Base-by-base conservation (phyloP, 345 rosid species). In the Fremontodendron californicum region DNA sequence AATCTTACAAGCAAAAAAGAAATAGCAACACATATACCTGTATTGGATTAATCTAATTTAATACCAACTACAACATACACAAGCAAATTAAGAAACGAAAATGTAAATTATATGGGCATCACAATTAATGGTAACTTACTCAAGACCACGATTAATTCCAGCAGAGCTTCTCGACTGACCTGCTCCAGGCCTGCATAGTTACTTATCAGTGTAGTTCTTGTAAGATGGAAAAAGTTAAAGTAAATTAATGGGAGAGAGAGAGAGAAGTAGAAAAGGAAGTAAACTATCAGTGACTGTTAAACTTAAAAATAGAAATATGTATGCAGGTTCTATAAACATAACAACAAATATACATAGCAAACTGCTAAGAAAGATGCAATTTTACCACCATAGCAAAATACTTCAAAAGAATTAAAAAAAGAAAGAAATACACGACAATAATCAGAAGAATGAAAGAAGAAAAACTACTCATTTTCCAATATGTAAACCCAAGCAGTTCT, bases 171-270 rank as follows among this genome's bases (percentile, higher is more conserved):
- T 82, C 27, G 63, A 80, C 57, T 75, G 81, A 83, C 82, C 87
- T n/a, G 70, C 67, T 76, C 88, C 86, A 18, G 90, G 82, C 85
- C 95, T 91, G 93, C 80, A 86, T 62, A 21, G 51, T 73, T 43
- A 79, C 46, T 31, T 16, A 48, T 79, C 23, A 85, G 73, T 19
- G 35, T 39, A 73, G 29, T 60, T 18, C 33, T 33, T 16, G 57
- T 25, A 4, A 21, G 6, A 18, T 9, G 11, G 2, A 2, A 5
- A 49, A 18, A 11, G 19, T 66, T 7, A 0, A 62, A 18, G 23
- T 2, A 48, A 66, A 23, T 12, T 6, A 48, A 25, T 6, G 55
- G 45, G 35, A 29, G 1, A 29, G 16, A 21, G 62, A 23, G 0
- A 3, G 11, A 51, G n/a, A n/a, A n/a, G n/a, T n/a, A 19, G 19